Base-by-base conservation (phyloP, 345 rosid genomes). In the Eucalyptus camaldulensis region DNA sequence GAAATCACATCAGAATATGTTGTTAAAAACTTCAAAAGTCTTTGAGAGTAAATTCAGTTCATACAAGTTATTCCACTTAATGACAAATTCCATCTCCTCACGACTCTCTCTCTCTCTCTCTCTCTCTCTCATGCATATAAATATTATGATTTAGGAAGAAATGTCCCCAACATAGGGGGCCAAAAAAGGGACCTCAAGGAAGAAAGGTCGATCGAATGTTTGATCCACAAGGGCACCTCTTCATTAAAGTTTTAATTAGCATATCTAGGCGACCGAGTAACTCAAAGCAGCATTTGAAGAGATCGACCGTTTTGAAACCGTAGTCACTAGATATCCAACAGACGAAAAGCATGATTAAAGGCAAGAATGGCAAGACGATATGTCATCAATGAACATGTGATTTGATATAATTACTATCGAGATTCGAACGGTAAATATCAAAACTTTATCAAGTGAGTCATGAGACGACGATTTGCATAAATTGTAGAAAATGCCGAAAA, bases 401-500 rank as follows among this genome's bases (percentile, higher is more conserved):
- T 76, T 0, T 1, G 15, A 37, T 11, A 13, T 21, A 4, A 40
- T 6, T 4, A 10, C 6, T 21, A 37, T 37, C 1, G 8, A 76
- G 5, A 76, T 76, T 21, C 6, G 1, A 76, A 22, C 3, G 1
- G 29, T 37, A 76, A 6, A 76, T 40, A 10, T 40, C 8, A 37
- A 40, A 76, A 10, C 1, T 40, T 3, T 40, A 76, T 21, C 37
- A 16, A 9, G 6, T 10, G 14, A 17, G 8, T 6, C 4, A 1
- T 10, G 27, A 19, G 8, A 37, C 1, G 5, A 37, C 0, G 0
- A 33, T 8, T 0, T 17, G 6, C 4, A 19, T 72, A 72, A 33
- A 37, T 37, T 4, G 17, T 19, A 5, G 1, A 67, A 33, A 17
- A 17, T 17, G 45, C 81, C 14, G 3, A n/a, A 13, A 37, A 72